Evolutionary conservation across 2,329 filamentous ascomycete genomes (phyloP).

Genomic region (Colletotrichum tropicicola): DNA sequence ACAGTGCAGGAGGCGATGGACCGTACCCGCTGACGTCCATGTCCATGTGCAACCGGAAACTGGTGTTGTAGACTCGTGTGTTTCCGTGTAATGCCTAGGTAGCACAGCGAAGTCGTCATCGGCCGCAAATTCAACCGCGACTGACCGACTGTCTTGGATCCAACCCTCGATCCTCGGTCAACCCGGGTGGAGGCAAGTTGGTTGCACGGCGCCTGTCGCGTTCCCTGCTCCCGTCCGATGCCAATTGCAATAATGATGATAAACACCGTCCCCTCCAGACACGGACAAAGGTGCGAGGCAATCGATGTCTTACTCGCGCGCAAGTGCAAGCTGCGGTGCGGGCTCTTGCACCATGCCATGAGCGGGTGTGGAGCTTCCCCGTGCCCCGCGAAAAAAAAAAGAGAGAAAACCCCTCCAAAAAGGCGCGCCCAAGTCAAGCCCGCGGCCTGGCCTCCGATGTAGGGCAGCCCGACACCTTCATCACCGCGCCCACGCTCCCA

Average conservation of each 20-base stretch:
- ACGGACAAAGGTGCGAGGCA: not conserved
- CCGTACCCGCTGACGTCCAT: not conserved
- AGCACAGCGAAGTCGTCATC: not conserved
- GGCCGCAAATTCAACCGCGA: not conserved
- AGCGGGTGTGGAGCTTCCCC: constrained; percentile 8
- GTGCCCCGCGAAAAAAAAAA: constrained; percentile 4
- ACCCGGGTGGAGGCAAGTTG: not conserved
- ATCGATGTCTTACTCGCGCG: not conserved
- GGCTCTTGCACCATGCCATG: not conserved
- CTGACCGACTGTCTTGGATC: not conserved
- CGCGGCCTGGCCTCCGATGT: constrained; percentile 10
- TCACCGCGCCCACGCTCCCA: not conserved
- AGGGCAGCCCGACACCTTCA: not conserved
- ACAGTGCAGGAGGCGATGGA: constrained; percentile 33
- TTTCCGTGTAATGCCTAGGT: too few species aligned
- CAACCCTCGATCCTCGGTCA: not conserved
- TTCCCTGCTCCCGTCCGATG: too few species aligned
- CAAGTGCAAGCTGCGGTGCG: not conserved
- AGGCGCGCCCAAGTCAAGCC: not conserved
- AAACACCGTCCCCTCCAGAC: not conserved
- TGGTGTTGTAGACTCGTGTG: too few species aligned
- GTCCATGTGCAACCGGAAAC: not conserved
- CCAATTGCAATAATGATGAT: too few species aligned
- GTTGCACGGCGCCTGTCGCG: too few species aligned
- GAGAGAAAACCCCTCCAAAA: not conserved